Conservation (phyloP, 1,139 yeast species). For the Taphrina pruni region DNA sequence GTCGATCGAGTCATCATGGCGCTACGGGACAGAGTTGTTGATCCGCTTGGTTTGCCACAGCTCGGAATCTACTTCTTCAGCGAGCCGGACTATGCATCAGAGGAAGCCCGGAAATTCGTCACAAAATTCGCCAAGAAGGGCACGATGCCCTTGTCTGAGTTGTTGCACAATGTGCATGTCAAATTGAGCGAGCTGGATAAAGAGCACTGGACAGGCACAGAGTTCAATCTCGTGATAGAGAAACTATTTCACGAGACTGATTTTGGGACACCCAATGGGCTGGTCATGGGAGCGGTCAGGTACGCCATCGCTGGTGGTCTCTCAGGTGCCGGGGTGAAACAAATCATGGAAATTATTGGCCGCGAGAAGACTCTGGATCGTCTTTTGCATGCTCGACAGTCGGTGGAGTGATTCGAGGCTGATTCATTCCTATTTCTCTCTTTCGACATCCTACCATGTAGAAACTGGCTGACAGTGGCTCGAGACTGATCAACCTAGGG, state of each 20-base stretch:
- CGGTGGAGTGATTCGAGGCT: neutral
- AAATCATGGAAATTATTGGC: slow-evolving; percentile 33
- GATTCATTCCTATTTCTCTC: too few species aligned
- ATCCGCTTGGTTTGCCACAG: slow-evolving; percentile 31
- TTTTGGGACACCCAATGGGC: slow-evolving; percentile 10
- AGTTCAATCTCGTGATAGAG: slow-evolving; percentile 31
- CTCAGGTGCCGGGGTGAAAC: slow-evolving; percentile 38
- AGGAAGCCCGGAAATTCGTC: slow-evolving; percentile 27
- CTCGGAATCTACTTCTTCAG: slow-evolving; percentile 32
- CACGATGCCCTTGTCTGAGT: neutral
- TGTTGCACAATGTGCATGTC: neutral
- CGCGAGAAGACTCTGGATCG: slow-evolving; percentile 17
- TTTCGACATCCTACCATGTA: too few species aligned
- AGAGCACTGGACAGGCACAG: slow-evolving; percentile 29
- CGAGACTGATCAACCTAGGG: too few species aligned
- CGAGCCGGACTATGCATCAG: slow-evolving; percentile 16
- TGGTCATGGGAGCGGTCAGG: slow-evolving; percentile 36
- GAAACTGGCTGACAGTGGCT: too few species aligned
- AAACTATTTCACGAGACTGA: slow-evolving; percentile 26
- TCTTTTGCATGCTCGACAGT: neutral
- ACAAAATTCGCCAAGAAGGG: slow-evolving; percentile 17
- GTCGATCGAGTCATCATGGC: slow-evolving; percentile 36
- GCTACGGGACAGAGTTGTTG: slow-evolving; percentile 33
- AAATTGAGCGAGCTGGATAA: slow-evolving; percentile 6
- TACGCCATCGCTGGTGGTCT: slow-evolving; percentile 37